These are phyloP conservation scores for Pestalotiopsis sp. DNA, from an alignment of 2,329 filamentous ascomycete genomes.

Conservation along the genomic window DNA sequence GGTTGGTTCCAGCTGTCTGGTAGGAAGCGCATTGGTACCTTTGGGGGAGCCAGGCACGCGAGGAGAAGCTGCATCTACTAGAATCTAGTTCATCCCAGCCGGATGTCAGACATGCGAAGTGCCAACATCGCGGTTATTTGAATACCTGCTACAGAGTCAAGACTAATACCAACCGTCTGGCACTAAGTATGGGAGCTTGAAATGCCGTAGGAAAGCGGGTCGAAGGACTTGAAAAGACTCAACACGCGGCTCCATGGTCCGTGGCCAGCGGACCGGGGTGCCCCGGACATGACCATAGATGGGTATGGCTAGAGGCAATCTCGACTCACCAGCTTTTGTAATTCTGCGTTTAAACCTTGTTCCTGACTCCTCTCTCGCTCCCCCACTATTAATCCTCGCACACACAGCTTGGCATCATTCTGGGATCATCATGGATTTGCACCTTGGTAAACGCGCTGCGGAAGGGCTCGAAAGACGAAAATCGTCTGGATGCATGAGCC, in stretches of 20 bases:
- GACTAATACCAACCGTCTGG: too few relatives aligned
- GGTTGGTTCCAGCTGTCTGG: not conserved
- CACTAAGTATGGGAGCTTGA: not conserved
- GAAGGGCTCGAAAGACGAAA: not conserved
- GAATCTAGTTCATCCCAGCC: not conserved
- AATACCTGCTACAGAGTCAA: too few relatives aligned
- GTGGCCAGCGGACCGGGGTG: not conserved
- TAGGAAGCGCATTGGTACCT: not conserved
- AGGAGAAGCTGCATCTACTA: not conserved
- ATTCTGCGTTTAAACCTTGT: not conserved
- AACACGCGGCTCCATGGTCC: not conserved
- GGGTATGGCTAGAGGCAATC: not conserved
- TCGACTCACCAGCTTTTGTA: not conserved
- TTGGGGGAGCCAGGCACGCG: not conserved
- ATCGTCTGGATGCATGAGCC: not conserved
- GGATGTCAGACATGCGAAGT: not conserved
- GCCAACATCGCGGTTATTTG: not conserved
- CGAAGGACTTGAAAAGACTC: not conserved
- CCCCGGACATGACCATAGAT: not conserved
- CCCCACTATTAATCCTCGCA: not conserved
- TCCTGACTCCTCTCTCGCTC: not conserved
- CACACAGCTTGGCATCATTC: not conserved
- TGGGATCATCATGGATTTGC: not conserved
- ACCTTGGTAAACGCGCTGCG: not conserved
- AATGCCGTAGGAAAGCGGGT: not conserved